Base-by-base conservation (phyloP, 257 asterid species). In the Fraxinus americana region DNA sequence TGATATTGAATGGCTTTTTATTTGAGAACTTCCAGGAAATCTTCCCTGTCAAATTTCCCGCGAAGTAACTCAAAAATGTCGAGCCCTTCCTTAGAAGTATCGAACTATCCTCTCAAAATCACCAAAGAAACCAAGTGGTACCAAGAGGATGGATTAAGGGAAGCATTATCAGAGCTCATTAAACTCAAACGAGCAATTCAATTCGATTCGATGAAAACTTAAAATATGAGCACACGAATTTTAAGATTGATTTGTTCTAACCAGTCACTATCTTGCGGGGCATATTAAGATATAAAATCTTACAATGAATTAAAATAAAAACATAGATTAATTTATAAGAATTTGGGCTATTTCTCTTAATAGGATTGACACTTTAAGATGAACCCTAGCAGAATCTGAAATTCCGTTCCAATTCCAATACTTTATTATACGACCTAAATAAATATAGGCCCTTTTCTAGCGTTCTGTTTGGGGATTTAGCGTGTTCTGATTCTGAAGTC, bases 141-240 rank as follows among this genome's bases (percentile, higher is more conserved):
- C 88, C 83, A 84, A 74, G 90, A 83, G 70, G 86, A 79, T 71
- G 87, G 78, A 21, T 85, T 85, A 85, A 83, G 85, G 89, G 80
- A 77, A 87, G 89, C 87, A 87, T 2, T 32, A 32, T 32, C 34
- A 3, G 34, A 30, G 3, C 32, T 32, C 34, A 32, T 32, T 32
- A 32, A 32, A 32, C 34, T 32, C 4, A 32, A 32, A 32, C 3
- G 34, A 32, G 27, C 27, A 25, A 25, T 25, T 0, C 34, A 32
- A 32, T 32, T 2, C 34, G 34, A 32, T 32, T 32, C 4, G 34
- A 32, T 32, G 3, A 32, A 32, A 4, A 32, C 4, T 30, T 3
- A 32, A 32, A 32, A 32, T 2, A 32, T 32, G 34, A 32, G 3
- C 4, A 32, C 34, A 32, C 34, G 34, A 32, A 32, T 32, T 32